These are phyloP conservation scores for Corymbia maculata DNA, from an alignment of 345 rosid genomes.

Conservation along the genomic window DNA sequence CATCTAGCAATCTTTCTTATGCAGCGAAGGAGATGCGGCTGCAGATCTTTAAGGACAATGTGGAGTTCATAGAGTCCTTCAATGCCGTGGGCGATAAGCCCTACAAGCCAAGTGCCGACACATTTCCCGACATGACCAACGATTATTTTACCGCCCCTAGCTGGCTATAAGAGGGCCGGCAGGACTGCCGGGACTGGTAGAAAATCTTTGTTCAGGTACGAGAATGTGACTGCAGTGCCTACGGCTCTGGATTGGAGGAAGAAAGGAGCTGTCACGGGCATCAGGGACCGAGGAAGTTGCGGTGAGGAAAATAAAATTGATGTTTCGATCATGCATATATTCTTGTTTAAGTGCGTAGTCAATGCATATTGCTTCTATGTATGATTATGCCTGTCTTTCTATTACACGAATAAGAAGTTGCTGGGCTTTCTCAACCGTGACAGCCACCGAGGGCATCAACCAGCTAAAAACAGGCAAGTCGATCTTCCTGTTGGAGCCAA, in stretches of 20 bases:
- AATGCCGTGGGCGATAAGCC: neutral
- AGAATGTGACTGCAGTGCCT: slow-evolving; percentile 1
- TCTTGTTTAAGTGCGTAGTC: neutral
- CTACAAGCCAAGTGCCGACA: slow-evolving; percentile 14
- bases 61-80: slow-evolving; percentile 24
- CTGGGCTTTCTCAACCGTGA: slow-evolving; percentile 15
- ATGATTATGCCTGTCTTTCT: neutral
- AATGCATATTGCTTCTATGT: neutral
- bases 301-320: slow-evolving; percentile 1
- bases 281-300: slow-evolving; percentile 18
- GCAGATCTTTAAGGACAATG: slow-evolving; percentile 70
- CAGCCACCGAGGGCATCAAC: slow-evolving; percentile 8
- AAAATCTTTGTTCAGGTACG: neutral
- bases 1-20: slow-evolving; percentile 63
- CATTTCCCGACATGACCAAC: slow-evolving; percentile 25
- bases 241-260: slow-evolving; percentile 15
- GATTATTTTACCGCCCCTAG: slow-evolving; percentile 6
- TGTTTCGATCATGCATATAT: rapidly evolving
- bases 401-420: neutral
- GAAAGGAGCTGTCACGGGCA: slow-evolving; percentile 17
- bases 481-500: slow-evolving; percentile 13
- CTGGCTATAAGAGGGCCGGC: no score
- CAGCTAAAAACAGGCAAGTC: neutral
- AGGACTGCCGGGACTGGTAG: neutral
- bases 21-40: slow-evolving; percentile 74